A percentile compares a stretch with the other conserved stretches of the same genome.
Evolutionary conservation across 1,139 yeast species (phyloP).

Genomic region (Saccharomyces uvarum): DNA sequence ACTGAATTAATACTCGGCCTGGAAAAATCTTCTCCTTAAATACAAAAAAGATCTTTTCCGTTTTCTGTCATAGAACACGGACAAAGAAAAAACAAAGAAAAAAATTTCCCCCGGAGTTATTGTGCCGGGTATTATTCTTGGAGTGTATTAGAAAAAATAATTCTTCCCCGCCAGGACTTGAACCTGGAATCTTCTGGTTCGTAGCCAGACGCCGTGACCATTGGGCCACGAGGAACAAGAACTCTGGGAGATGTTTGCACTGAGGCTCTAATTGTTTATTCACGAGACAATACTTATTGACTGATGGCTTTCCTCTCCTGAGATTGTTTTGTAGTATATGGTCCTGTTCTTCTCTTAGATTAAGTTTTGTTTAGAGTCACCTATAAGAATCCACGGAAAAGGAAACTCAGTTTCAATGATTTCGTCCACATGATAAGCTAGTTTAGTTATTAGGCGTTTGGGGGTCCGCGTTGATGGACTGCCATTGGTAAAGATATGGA

Average conservation of each 20-base stretch:
- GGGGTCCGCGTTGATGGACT: not conserved
- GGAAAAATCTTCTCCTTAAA: not conserved
- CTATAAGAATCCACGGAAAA: not conserved
- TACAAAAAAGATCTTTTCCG: not conserved
- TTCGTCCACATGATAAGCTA: not conserved
- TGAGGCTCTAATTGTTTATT: not conserved
- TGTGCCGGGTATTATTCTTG: not conserved
- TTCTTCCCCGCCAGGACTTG: slow-evolving; percentile 94
- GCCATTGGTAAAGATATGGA: not conserved
- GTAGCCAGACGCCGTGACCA: slow-evolving; percentile 93
- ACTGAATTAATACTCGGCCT: not conserved
- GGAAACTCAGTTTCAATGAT: not conserved
- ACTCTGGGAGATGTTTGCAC: not conserved
- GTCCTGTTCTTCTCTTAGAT: not conserved
- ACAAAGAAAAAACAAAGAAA: not conserved
- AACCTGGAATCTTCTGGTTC: slow-evolving; percentile 93
- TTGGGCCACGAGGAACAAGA: slow-evolving; percentile 77
- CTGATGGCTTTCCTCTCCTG: not conserved
- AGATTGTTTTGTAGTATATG: not conserved
- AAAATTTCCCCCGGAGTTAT: not conserved
- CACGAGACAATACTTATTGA: not conserved
- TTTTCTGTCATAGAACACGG: not conserved
- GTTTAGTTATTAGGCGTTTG: not conserved
- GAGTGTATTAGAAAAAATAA: slow-evolving; percentile 25
- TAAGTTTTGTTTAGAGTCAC: not conserved